Evolutionary conservation across 345 rosid species (phyloP), one percentile per base, ranked within the genome.

Genomic region (Salix arbutifolia): DNA sequence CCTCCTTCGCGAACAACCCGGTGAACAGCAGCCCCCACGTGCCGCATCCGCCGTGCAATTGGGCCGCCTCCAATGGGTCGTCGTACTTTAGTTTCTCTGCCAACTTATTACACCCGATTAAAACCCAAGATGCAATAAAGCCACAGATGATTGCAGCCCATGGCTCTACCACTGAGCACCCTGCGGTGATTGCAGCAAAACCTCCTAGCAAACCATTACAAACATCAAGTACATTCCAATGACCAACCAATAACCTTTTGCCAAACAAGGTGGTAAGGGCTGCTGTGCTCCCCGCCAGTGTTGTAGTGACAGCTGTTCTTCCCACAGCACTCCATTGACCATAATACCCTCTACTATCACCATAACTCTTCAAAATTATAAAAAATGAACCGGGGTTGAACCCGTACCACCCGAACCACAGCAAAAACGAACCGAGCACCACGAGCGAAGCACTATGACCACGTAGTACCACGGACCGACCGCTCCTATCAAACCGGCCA

Each of bases 61-160:
- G 92, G 17, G 92, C 89, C 2, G 89, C 92, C 78, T 87, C 90
- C 1, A 86, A 69, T 6, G 90, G 90, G 64, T 89, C 92, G 35
- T 87, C 90, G 21, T 86, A 87, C 33, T 84, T 77, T 28, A 83
- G 53, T 65, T 74, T 85, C 69, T 84, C 87, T 0, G 87, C 92
- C 0, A 87, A 82, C 73, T 78, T 83, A 77, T 87, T 88, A 78
- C 71, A 86, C 50, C 89, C 91, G 7, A 86, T 81, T 65, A 88
- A 85, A 21, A 86, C 85, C 88, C 89, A 86, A 1, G 88, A 77
- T 0, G 91, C 88, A 18, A 85, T 76, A 17, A 82, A 86, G 6
- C 89, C 91, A 5, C 91, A 86, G 58, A 88, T 12, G 71, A 88
- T 70, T n/a, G 88, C 90, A 0, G 90, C 90, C 91, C 90, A 88